A percentile compares a stretch with the other conserved stretches of the same genome.
Evolutionary conservation across 768 basidiomycete species (phyloP).

Genomic region (Hericium erinaceus): DNA sequence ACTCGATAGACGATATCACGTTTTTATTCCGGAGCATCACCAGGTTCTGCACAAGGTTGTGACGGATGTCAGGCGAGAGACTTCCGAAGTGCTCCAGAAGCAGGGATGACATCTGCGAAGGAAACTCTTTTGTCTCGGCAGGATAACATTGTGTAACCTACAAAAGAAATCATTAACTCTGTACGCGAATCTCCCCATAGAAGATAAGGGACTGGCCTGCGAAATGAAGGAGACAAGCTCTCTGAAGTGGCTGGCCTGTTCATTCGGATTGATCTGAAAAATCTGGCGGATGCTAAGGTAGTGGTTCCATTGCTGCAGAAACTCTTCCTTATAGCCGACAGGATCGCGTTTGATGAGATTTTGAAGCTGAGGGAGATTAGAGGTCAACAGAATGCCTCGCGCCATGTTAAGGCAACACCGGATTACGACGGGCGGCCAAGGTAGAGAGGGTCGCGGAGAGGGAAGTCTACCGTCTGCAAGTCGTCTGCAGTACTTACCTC

Average conservation of each 20-base stretch:
- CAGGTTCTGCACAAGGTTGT: slow-evolving; percentile 79
- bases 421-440: neutral
- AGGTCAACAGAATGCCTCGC: slow-evolving; percentile 70
- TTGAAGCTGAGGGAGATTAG: slow-evolving; percentile 91
- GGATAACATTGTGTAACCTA: slow-evolving; percentile 93
- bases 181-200: neutral
- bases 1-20: slow-evolving; percentile 91
- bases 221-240: slow-evolving; percentile 89
- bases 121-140: slow-evolving; percentile 79
- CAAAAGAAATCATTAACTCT: neutral
- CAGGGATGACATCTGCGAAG: slow-evolving; percentile 66
- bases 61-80: slow-evolving; percentile 73
- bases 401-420: slow-evolving; percentile 26
- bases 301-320: slow-evolving; percentile 93
- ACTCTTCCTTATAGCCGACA: slow-evolving; percentile 85
- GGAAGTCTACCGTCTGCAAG: no score
- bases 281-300: slow-evolving; percentile 84
- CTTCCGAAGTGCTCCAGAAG: slow-evolving; percentile 72
- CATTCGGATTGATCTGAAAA: slow-evolving; percentile 72
- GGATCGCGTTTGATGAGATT: slow-evolving; percentile 96
- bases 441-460: no score
- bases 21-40: slow-evolving; percentile 91
- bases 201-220: slow-evolving; percentile 39
- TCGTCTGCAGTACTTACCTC: no score
- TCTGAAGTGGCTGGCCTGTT: slow-evolving; percentile 76